Base-by-base conservation (phyloP, 257 asterid species). In the Penstemon eatonii region DNA sequence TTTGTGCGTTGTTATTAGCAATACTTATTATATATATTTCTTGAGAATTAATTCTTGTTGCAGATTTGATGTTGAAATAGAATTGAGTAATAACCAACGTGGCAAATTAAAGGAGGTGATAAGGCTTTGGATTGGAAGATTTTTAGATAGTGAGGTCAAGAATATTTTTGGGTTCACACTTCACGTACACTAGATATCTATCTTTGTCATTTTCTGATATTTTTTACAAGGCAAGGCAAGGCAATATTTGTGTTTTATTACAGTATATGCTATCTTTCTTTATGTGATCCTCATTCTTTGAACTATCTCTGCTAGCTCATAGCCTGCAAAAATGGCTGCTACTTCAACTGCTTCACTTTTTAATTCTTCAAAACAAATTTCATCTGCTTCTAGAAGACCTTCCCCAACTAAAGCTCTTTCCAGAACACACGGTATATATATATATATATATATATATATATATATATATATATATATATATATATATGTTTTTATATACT, bases 301-400 rank as follows among this genome's bases (percentile, higher is more conserved):
- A 56, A 18, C 36, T 5, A 40, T 39, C 57, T 55, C 38, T 45
- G 0, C 18, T 15, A 15, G 6, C 4, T 7, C 45, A 63, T 13
- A n/a, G 42, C 66, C 62, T 66, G 46, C 79, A 71, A 56, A 18
- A 73, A 78, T 78, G 83, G 83, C 85, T 51, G 74, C 89, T 37
- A 75, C 84, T 57, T 63, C 89, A 57, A 76, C 75, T 79, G 75
- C 89, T 60, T 79, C 87, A 5, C 75, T 76, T 40, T 81, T 85
- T 66, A 70, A 76, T 56, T 82, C 89, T 71, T 80, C 89, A 36
- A 81, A 81, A 42, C 79, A 85, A 75, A 78, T 83, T 73, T 54
- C 81, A 25, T 46, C 95, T 10, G 75, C 79, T 62, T 56, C 78
- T 42, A 41, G 66, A 65, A 68, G 60, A 53, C 37, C 65, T 56